Evolutionary conservation across 1,284 basidiomycete genomes (phyloP).

Genomic region (Cryptococcus sp.): DNA sequence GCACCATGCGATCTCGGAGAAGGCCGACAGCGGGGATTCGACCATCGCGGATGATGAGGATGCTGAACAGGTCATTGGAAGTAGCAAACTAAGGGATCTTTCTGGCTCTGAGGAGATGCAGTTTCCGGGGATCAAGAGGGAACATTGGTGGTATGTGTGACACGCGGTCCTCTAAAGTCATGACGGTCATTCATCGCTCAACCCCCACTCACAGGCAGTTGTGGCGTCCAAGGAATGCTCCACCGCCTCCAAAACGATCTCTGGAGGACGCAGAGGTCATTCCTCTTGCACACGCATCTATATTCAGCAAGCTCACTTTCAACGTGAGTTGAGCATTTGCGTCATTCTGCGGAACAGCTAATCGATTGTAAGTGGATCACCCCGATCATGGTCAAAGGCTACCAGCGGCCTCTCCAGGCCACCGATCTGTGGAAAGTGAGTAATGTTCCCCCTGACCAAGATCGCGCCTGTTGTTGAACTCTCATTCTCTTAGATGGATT

Average conservation of each 20-base stretch:
- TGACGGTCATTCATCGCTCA: neutral
- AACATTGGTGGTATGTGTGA: constrained; percentile 43
- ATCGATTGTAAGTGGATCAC: constrained; percentile 52
- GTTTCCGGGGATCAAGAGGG: constrained; percentile 35
- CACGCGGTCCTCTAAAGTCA: neutral
- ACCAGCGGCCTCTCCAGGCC: constrained; percentile 69
- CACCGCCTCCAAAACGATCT: constrained; percentile 61
- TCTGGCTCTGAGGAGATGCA: constrained; percentile 16
- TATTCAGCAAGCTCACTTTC: constrained; percentile 65
- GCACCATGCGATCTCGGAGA: neutral
- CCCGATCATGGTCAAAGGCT: constrained; percentile 65
- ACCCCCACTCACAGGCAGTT: constrained; percentile 34
- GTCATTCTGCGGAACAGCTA: neutral
- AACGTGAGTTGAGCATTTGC: constrained; percentile 16
- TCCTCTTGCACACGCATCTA: constrained; percentile 62
- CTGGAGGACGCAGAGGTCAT: constrained; percentile 64
- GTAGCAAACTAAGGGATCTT: constrained; percentile 29
- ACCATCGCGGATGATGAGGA: neutral
- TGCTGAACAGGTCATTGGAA: constrained; percentile 1
- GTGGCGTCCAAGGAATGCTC: constrained; percentile 63
- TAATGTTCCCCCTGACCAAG: neutral
- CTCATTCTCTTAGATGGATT: constrained; percentile 56
- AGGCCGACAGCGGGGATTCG: neutral
- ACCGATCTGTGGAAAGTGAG: constrained; percentile 65
- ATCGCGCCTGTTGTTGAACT: constrained; percentile 4